phyloP scores from a whole-genome alignment of 805 yeast genomes.

The Spathaspora hagerdaliae region DNA sequence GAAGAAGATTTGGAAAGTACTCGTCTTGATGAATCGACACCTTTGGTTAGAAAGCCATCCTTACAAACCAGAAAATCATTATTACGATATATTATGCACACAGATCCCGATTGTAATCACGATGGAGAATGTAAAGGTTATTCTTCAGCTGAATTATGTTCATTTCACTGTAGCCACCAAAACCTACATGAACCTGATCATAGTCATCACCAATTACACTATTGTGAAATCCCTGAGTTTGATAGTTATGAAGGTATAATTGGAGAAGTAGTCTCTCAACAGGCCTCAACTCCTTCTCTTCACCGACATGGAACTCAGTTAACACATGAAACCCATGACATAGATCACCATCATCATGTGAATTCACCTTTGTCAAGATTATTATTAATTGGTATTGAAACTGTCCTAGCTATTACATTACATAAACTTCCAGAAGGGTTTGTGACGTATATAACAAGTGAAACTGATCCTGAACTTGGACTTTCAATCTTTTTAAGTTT shows the following conservation, averaged over 20 bases:
- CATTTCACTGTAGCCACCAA: constrained; percentile 6
- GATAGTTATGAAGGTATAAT: background rate
- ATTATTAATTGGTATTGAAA: constrained; percentile 86
- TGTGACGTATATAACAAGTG: constrained; percentile 77
- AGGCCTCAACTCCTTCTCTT: background rate
- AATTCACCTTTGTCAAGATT: constrained; percentile 73
- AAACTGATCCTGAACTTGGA: constrained; percentile 61
- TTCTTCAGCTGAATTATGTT: constrained; percentile 37
- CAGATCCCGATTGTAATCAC: constrained; percentile 11
- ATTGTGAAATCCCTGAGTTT: constrained; percentile 37
- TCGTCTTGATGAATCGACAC: constrained; percentile 20
- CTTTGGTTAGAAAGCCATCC: constrained; percentile 9
- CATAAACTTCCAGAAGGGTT: constrained; percentile 97
- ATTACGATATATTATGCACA: constrained; percentile 17
- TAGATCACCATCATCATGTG: constrained; percentile 75
- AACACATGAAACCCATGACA: constrained; percentile 7
- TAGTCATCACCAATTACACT: constrained; percentile 22
- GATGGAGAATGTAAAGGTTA: constrained; percentile 48
- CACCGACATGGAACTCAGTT: background rate
- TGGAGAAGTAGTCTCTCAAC: background rate
- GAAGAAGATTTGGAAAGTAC: constrained; percentile 1
- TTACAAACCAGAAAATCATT: constrained; percentile 15
- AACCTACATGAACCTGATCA: background rate
- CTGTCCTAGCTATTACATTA: constrained; percentile 78
- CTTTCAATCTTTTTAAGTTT: constrained; percentile 78